Percentiles rank a stretch among this genome's conserved stretches.
phyloP scores from a whole-genome alignment of 192 early-diverging fungal genomes.

The Phycomyces nitens region DNA sequence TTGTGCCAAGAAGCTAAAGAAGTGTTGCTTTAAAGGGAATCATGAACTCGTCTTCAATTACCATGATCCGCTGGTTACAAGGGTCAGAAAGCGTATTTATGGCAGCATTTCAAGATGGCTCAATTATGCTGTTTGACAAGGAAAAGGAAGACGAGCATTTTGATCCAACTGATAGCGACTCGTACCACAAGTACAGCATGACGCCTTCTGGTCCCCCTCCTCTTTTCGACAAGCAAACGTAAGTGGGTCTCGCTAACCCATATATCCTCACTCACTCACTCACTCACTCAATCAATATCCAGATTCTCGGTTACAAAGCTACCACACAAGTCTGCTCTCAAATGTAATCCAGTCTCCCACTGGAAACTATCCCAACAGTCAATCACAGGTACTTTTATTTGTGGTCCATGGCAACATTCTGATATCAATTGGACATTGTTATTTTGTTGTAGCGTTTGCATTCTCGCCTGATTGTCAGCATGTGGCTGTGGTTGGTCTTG shows the following conservation, averaged over 20 bases:
- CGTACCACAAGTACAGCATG: neutral
- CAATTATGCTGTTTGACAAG: conserved; percentile 85
- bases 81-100: conserved; percentile 83
- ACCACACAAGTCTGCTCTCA: conserved; percentile 48
- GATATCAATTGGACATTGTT: too few relatives aligned
- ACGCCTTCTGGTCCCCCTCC: neutral
- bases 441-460: conserved; percentile 52
- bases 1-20: too few relatives aligned
- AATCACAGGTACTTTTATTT: conserved; percentile 19
- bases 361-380: conserved; percentile 38
- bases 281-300: neutral
- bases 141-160: conserved; percentile 78
- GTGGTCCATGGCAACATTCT: neutral
- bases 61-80: conserved; percentile 88
- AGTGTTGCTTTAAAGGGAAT: conserved; percentile 47
- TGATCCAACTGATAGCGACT: conserved; percentile 13
- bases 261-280: neutral
- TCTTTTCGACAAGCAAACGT: neutral
- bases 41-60: conserved; percentile 68
- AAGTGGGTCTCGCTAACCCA: too few relatives aligned
- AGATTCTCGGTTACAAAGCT: conserved; percentile 53
- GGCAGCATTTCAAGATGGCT: conserved; percentile 84
- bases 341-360: conserved; percentile 39
- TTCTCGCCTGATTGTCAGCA: conserved; percentile 89
- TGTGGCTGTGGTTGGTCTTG: conserved; percentile 77